A percentile compares a stretch with the other conserved stretches of the same genome.
Conservation (phyloP, 2,329 filamentous ascomycete genomes). For the Colletotrichum sp. region DNA sequence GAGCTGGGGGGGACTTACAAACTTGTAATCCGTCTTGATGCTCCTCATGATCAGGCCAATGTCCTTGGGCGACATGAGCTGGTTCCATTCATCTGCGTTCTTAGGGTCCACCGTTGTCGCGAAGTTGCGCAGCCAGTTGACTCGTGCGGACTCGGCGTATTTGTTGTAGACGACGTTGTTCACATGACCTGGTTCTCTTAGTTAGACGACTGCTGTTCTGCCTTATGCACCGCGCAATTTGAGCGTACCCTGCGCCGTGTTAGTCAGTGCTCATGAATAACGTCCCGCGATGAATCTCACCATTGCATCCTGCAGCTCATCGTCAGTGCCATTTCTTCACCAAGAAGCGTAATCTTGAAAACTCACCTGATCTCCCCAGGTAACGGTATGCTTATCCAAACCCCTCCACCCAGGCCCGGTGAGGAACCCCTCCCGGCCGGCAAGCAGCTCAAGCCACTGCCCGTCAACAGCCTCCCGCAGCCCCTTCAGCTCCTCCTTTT, state of each 20-base stretch:
- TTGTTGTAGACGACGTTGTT: conserved; percentile 87
- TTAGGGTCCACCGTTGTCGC: conserved; percentile 65
- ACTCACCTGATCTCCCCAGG: conserved; percentile 84
- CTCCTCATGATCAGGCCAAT: conserved; percentile 80
- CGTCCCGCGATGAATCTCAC: neutral
- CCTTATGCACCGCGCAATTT: neutral
- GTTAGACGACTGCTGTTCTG: neutral
- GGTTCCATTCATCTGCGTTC: conserved; percentile 68
- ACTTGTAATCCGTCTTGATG: conserved; percentile 86
- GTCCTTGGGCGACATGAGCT: conserved; percentile 69
- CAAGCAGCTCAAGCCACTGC: conserved; percentile 74
- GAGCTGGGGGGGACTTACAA: conserved; percentile 59
- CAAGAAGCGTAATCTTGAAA: neutral
- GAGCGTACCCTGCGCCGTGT: conserved; percentile 11
- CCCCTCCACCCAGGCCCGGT: conserved; percentile 63
- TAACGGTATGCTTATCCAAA: conserved; percentile 70
- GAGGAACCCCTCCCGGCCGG: conserved; percentile 78
- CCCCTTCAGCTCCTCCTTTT: neutral
- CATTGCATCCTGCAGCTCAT: conserved; percentile 11
- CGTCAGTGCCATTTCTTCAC: neutral
- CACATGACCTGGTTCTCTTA: conserved; percentile 61
- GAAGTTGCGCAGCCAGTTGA: conserved; percentile 79
- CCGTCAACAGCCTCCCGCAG: conserved; percentile 8
- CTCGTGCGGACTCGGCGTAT: conserved; percentile 81
- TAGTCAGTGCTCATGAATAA: neutral